Evolutionary conservation across 345 rosid species (phyloP), one percentile per base, ranked within the genome.

Genomic region (Arabis alpina): DNA sequence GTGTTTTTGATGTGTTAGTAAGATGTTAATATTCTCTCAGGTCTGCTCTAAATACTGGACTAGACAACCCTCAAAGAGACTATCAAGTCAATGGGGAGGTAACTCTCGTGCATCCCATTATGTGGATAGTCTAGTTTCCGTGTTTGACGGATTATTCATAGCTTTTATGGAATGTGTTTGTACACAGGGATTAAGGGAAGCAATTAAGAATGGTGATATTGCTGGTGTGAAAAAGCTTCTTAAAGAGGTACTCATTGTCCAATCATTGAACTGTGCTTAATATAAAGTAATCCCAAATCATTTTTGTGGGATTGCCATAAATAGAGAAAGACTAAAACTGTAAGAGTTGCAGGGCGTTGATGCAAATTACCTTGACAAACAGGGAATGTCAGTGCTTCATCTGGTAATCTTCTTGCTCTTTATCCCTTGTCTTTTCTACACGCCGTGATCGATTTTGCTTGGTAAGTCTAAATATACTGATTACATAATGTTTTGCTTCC

Each of bases 81-180:
- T 91, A 94, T 84, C 88, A 88, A 71, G 86, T 78, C 62, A 89
- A 37, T 68, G 98, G 97, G 57, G 99, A 91, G 98, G 99, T 94
- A 88, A 62, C 12, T 48, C 41, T 19, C 40, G 23, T 44, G 43
- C 54, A 59, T 43, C 30, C 30, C 61, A 51, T 52, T 66, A n/a
- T 39, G 45, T 8, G 0, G 10, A 16, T 43, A 51, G 13, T 58
- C 41, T 37, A 44, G 40, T 4, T 54, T 47, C 8, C 9, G 11
- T 54, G 13, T 24, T 3, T 39, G 28, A 5, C 37, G 13, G 36
- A 19, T 16, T 12, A 3, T 23, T 59, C 45, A 40, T 37, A 14
- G 6, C 36, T 16, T 3, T 28, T 4, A 34, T 11, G 19, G 27
- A 51, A 11, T 66, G n/a, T 68, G 54, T 61, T 64, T 71, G 24